phyloP scores from a whole-genome alignment of 768 basidiomycete species.

The Boletus rex-veris region DNA sequence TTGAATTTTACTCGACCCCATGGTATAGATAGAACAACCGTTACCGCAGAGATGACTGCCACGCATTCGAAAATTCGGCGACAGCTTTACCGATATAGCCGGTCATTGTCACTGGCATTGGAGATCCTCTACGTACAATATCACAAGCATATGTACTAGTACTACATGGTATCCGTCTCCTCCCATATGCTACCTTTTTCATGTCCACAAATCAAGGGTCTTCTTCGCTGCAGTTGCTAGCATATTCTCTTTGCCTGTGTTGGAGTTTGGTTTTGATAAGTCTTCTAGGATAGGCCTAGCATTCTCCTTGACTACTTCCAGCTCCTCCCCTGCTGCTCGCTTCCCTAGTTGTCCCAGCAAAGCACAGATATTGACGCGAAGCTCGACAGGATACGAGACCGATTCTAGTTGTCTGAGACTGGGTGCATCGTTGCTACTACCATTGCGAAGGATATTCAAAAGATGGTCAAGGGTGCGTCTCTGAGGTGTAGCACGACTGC shows the following conservation, averaged over 20 bases:
- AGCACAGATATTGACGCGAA: slow-evolving; percentile 73
- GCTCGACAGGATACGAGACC: slow-evolving; percentile 64
- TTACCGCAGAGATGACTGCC: not conserved
- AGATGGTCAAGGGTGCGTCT: slow-evolving; percentile 68
- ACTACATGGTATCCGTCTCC: not conserved
- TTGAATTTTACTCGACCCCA: slow-evolving; percentile 40
- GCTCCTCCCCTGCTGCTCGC: slow-evolving; percentile 46
- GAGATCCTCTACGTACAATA: too few relatives aligned
- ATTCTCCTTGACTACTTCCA: slow-evolving; percentile 48
- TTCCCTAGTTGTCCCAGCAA: slow-evolving; percentile 63
- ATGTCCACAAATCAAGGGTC: slow-evolving; percentile 41
- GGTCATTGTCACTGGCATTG: not conserved
- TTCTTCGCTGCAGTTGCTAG: slow-evolving; percentile 39
- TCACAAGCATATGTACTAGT: too few relatives aligned
- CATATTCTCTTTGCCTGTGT: slow-evolving; percentile 35
- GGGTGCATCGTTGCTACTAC: slow-evolving; percentile 26
- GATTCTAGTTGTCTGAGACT: slow-evolving; percentile 37
- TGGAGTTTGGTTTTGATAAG: slow-evolving; percentile 35
- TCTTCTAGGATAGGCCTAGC: slow-evolving; percentile 51
- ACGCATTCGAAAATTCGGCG: not conserved
- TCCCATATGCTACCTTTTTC: not conserved
- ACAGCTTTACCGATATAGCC: slow-evolving; percentile 7
- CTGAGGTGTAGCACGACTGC: slow-evolving; percentile 42
- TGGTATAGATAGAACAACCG: slow-evolving; percentile 25
- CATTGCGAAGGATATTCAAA: slow-evolving; percentile 55